A percentile compares a stretch with the other conserved stretches of the same genome.
Evolutionary conservation across 371 early-diverging fungal species (phyloP).

Genomic region (Blakeslea trispora): DNA sequence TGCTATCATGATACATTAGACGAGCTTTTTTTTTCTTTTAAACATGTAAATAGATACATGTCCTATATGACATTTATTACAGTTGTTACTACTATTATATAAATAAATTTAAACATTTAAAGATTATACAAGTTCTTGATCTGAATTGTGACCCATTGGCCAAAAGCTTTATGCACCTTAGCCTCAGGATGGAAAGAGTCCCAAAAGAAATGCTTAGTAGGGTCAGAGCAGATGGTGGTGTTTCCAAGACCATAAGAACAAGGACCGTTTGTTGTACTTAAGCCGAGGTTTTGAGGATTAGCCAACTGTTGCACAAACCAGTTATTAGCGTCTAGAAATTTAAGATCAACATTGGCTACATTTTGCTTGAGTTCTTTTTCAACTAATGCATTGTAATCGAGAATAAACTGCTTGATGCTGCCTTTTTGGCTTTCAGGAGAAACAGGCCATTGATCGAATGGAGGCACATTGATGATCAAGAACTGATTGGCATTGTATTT

Average conservation of each 20-base stretch:
- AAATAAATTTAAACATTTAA: not conserved
- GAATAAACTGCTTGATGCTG: slow-evolving; percentile 6
- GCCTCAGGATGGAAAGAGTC: slow-evolving; percentile 27
- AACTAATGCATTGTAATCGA: slow-evolving; percentile 17
- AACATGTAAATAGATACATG: no score
- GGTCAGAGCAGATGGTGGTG: slow-evolving; percentile 21
- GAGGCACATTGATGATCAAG: slow-evolving; percentile 17
- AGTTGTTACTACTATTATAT: no score
- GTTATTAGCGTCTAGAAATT: slow-evolving; percentile 13
- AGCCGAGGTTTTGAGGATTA: slow-evolving; percentile 17
- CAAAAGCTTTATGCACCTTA: slow-evolving; percentile 25
- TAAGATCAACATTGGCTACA: slow-evolving; percentile 12
- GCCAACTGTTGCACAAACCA: slow-evolving; percentile 12
- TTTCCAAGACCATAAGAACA: slow-evolving; percentile 32
- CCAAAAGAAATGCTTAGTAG: slow-evolving; percentile 22
- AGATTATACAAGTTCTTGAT: not conserved
- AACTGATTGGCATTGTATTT: slow-evolving; percentile 26
- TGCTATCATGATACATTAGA: no score
- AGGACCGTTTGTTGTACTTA: slow-evolving; percentile 29
- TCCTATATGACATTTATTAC: no score
- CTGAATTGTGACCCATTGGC: slow-evolving; percentile 11
- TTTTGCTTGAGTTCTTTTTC: slow-evolving; percentile 13
- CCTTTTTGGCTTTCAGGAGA: slow-evolving; percentile 15
- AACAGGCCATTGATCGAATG: slow-evolving; percentile 27
- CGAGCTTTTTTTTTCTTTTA: no score